phyloP scores from a whole-genome alignment of 148 eudicot genomes.

The Limonium bicolor region DNA sequence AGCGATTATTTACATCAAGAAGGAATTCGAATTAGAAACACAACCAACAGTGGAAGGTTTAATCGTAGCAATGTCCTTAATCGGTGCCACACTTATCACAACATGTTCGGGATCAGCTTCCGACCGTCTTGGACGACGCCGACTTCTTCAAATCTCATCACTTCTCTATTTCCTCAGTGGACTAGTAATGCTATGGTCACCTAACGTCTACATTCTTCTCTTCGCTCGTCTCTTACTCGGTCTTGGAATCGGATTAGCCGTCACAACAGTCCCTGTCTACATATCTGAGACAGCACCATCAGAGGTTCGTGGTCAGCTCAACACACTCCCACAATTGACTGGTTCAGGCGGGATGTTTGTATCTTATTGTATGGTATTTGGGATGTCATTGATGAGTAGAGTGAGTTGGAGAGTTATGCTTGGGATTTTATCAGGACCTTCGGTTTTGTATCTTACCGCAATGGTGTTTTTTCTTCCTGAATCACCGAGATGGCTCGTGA shows the following conservation, averaged over 20 bases:
- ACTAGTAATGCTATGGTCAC: conserved; percentile 86
- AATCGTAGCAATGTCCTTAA: conserved; percentile 78
- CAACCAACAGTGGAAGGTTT: conserved; percentile 83
- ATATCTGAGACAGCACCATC: conserved; percentile 92
- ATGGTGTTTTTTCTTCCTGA: conserved; percentile 64
- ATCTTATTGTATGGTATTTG: conserved; percentile 78
- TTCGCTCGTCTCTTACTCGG: conserved; percentile 73
- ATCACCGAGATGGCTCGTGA: conserved; percentile 98
- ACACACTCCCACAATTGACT: conserved; percentile 86
- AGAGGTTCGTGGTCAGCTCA: conserved; percentile 70
- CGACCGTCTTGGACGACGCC: conserved; percentile 68
- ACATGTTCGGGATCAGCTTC: conserved; percentile 82
- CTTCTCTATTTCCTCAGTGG: conserved; percentile 63
- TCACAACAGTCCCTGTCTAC: conserved; percentile 76
- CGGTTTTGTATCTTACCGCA: conserved; percentile 38
- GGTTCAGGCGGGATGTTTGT: conserved; percentile 78
- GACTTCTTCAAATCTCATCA: conserved; percentile 74
- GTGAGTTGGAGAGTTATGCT: conserved; percentile 95
- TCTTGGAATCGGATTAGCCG: conserved; percentile 74
- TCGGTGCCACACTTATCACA: conserved; percentile 84
- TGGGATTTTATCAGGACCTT: conserved; percentile 66
- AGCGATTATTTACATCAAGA: conserved; percentile 72
- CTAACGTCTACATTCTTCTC: conserved; percentile 71
- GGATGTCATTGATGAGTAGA: conserved; percentile 58
- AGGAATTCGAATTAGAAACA: conserved; percentile 52